Evolutionary conservation across 257 asterid genomes (phyloP), one percentile per base, ranked within the genome.

Genomic region (Primulina huaijiensis): DNA sequence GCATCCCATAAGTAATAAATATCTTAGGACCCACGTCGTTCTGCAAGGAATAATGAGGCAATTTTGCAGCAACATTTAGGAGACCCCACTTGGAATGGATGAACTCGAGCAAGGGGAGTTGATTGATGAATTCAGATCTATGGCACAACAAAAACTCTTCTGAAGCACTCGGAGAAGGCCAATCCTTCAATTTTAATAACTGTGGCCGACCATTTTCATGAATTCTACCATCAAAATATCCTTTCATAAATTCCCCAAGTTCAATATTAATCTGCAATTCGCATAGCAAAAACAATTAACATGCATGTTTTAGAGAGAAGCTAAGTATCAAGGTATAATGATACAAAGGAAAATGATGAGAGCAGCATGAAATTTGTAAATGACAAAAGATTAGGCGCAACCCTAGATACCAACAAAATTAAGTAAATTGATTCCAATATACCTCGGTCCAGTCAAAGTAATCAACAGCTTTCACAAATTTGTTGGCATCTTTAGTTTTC

Each of bases 41-140:
- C 83, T 89, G 99, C 84, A 94, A 85, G 67, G 99, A 91, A 83
- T 85, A 94, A 81, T 94, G 97, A 63, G 99, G 99, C 80, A 94
- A 75, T 75, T 94, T 91, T 30, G 99, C 97, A 68, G 99, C 96
- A 80, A 94, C 93, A 80, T 94, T 91, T 68, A 92, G 85, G 81
- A 94, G 95, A 60, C 99, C 99, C 97, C 97, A 94, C 82, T 94
- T 94, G 64, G 96, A 89, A 85, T 94, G 98, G 72, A 94, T 83
- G 77, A 89, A 94, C 82, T 94, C 99, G 58, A 94, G 90, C 82
- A 94, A 79, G 38, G 99, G 99, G 76, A 94, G 85, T 78, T 86
- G 89, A 77, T 87, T 89, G 73, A 94, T 85, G 68, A 94, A 89
- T 64, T 89, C 99, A 73, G 99, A 95, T 79, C 97, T 89, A 83